Evolutionary conservation across 495 filamentous ascomycete genomes (phyloP), one percentile per base, ranked within the genome.

Genomic region (Daldinia loculata): DNA sequence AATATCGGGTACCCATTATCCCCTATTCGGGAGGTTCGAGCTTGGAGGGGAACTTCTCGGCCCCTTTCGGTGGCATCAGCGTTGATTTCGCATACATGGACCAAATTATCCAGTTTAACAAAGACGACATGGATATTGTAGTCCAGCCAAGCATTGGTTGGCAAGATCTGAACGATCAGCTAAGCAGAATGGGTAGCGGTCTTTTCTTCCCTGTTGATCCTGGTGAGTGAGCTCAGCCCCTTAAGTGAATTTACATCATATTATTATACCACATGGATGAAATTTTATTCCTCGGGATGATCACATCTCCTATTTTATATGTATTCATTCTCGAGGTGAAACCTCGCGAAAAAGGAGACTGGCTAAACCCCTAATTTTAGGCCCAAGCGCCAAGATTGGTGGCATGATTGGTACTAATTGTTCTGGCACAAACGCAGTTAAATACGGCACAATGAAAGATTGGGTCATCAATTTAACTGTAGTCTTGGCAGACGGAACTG

Each of bases 151-250:
- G 89, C 9, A 91, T 98, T 41, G 89, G 90, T n/a, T 98, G 93
- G 93, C 93, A 95, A 88, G 87, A 90, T 50, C 80, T 98, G 53
- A 97, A 97, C 75, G 88, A 91, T 65, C 80, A 92, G 74, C 87
- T 98, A 61, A 85, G 81, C 7, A 81, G 87, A 74, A 89, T 89
- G 76, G 82, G 85, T 48, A 88, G 84, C 19, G 92, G 92, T 1
- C 87, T 97, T 14, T 97, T 97, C 82, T 96, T 98, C 78, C 94
- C 94, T 0, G 87, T 94, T 15, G 93, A 96, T 73, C 93, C 93
- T 17, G 92, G 90, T 71, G 80, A 81, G 82, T 76, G 17, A 61
- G 11, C 19, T 14, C 1, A 38, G n/a, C 12, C 12, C 3, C 8
- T 27, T 2, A 52, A 17, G 8, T 22, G 9, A 39, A 45, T 39